Base-by-base conservation (phyloP, 305 asterid species). In the Ilex paraguariensis region DNA sequence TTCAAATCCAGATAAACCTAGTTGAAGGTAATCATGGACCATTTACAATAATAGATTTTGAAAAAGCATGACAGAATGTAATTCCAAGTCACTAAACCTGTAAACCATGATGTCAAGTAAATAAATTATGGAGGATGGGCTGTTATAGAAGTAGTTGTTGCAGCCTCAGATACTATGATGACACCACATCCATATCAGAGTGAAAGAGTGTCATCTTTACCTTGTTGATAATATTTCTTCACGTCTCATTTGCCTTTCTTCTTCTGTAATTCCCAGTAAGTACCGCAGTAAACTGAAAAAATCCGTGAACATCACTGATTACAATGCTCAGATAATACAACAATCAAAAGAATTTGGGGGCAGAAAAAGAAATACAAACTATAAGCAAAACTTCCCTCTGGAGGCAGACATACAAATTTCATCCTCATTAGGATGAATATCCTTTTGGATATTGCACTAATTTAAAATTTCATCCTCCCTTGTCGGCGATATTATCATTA, bases 161-260 rank as follows among this genome's bases (percentile, higher is more conserved):
- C 28, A 21, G 2, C 28, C 28, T 21, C 28, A 21, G 28, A 21
- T 21, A 21, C 28, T 21, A 21, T 21, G 28, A 21, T 21, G 28
- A 21, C 28, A 21, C 28, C 28, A 21, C 28, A 21, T 21, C 28
- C 28, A 21, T 21, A 21, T 21, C 1, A 21, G 16, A 21, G 46
- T 57, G 5, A 54, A 60, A 69, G 60, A 49, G 10, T 66, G 30
- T 7, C 54, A 12, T 32, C 53, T 59, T 61, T 85, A 93, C 99
- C 93, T 86, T 46, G 97, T 88, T 48, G 94, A 84, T 73, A 91
- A 74, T 71, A 94, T 94, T 80, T 94, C 96, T 72, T 86, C 98
- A 31, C 95, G 87, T 75, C 96, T 86, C 52, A 52, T 70, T 81
- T 86, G 85, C 70, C 97, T 82, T 81, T 94, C 97, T 75, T 86